Conservation (phyloP, 1,284 basidiomycete genomes). For the Pisolithus thermaeus region DNA sequence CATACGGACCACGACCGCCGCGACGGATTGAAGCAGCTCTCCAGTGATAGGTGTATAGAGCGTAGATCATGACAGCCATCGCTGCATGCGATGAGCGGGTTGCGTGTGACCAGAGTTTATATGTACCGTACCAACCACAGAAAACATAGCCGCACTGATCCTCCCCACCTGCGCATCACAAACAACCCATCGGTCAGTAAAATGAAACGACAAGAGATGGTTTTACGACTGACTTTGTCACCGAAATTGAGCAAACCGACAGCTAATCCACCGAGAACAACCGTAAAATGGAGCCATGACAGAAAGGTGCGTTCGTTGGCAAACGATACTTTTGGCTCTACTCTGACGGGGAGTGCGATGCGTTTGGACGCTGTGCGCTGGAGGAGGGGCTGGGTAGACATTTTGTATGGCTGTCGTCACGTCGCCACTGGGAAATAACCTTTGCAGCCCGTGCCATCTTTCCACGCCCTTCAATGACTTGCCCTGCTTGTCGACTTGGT, state of each 20-base stretch:
- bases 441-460: too few species aligned
- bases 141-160: slow-evolving; percentile 92
- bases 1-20: slow-evolving; percentile 92
- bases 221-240: slow-evolving; percentile 62
- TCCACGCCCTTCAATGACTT: too few species aligned
- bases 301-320: slow-evolving; percentile 95
- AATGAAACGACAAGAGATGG: slow-evolving; percentile 1
- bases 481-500: too few species aligned
- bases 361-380: slow-evolving; percentile 94
- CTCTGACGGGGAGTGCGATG: slow-evolving; percentile 90
- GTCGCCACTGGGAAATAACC: too few species aligned
- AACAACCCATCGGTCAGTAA: not conserved
- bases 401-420: not conserved
- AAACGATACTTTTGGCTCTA: slow-evolving; percentile 93
- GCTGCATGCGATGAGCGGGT: slow-evolving; percentile 43
- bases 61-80: slow-evolving; percentile 96
- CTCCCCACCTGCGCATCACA: slow-evolving; percentile 62
- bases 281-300: slow-evolving; percentile 95
- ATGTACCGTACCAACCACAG: slow-evolving; percentile 69
- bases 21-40: slow-evolving; percentile 89
- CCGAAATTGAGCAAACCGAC: slow-evolving; percentile 98
- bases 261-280: slow-evolving; percentile 88
- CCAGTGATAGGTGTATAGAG: slow-evolving; percentile 94
- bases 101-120: not conserved
- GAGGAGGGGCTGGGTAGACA: slow-evolving; percentile 98